Evolutionary conservation across 257 asterid genomes (phyloP).

Genomic region (Ocimum tenuiflorum): DNA sequence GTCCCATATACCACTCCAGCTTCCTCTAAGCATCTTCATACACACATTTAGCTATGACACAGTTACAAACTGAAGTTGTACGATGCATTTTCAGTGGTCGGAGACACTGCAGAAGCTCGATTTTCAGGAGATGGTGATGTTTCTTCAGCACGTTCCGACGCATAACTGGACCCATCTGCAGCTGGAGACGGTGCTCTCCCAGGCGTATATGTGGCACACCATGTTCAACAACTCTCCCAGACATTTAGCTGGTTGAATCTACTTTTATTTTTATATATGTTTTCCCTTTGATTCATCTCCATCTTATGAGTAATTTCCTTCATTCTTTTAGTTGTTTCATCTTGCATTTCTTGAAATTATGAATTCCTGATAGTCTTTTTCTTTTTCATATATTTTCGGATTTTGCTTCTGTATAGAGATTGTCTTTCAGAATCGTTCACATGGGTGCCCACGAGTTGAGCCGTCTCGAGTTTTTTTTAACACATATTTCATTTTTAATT

Average conservation of each 20-base stretch:
- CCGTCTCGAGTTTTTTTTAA: too few relatives aligned
- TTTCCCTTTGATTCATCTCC: not conserved
- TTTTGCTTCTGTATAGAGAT: too few relatives aligned
- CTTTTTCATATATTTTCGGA: too few relatives aligned
- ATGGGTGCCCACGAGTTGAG: too few relatives aligned
- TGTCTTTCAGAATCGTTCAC: too few relatives aligned
- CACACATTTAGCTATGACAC: not conserved
- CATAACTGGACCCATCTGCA: conserved; percentile 65
- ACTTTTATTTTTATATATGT: not conserved
- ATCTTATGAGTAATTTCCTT: too few relatives aligned
- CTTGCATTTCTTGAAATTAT: too few relatives aligned
- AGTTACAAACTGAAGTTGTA: not conserved
- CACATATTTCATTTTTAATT: too few relatives aligned
- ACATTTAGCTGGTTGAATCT: conserved; percentile 66
- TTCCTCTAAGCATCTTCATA: not conserved
- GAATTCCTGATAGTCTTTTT: too few relatives aligned
- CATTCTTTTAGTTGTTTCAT: too few relatives aligned
- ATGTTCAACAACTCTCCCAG: conserved; percentile 87
- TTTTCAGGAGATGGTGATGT: conserved; percentile 98
- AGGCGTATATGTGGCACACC: conserved; percentile 94
- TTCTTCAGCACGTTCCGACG: conserved; percentile 92
- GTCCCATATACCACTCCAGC: not conserved
- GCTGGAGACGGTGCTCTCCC: conserved; percentile 87
- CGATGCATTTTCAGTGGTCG: conserved; percentile 68
- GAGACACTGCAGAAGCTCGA: conserved; percentile 73